Base-by-base conservation (phyloP, 345 rosid species). In the Camelina sativa region DNA sequence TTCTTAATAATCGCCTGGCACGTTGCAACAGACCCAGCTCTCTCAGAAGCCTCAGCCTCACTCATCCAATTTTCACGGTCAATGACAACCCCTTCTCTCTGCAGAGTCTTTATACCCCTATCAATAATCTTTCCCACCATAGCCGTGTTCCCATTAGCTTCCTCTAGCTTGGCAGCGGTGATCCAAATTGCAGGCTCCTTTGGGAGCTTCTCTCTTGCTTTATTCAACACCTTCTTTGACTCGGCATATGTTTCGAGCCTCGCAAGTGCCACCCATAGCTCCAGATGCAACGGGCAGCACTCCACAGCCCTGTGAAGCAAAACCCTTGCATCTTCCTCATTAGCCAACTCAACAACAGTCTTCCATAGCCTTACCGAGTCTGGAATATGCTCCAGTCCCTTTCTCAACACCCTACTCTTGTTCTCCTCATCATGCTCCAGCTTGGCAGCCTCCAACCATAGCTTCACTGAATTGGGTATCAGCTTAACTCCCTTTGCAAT, bases 391-490 rank as follows among this genome's bases (percentile, higher is more conserved):
- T 46, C 51, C 51, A 46, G 19, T 46, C 51, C 51, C 51, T 46
- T 46, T n/a, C 51, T 46, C 51, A 46, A 46, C 9, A 46, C 51
- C 19, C 51, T 46, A 46, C 51, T 46, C 19, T 46, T 46, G 51
- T 46, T 46, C 19, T 46, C 51, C 19, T n/a, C 51, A 46, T 46
- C 51, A 46, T 46, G 51, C 51, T 46, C 51, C 19, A 46, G 51
- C 51, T 46, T 46, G n/a, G 51, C 51, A 46, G 51, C 51, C 51
- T 15, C 51, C 54, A 48, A 48, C 54, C 79, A 75, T 74, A 91
- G 67, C 87, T 90, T 94, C 43, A 94, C 98, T 7, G 98, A 91
- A 82, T 86, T 90, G 2, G 98, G 92, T 67, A 94, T 94, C 20
- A 85, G 80, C 79, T 88, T 94, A 60, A 86, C 91, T 48, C 96